These are phyloP conservation scores for Sphenostylis stenocarpa DNA, from an alignment of 306 rosid species.

Conservation along the genomic window DNA sequence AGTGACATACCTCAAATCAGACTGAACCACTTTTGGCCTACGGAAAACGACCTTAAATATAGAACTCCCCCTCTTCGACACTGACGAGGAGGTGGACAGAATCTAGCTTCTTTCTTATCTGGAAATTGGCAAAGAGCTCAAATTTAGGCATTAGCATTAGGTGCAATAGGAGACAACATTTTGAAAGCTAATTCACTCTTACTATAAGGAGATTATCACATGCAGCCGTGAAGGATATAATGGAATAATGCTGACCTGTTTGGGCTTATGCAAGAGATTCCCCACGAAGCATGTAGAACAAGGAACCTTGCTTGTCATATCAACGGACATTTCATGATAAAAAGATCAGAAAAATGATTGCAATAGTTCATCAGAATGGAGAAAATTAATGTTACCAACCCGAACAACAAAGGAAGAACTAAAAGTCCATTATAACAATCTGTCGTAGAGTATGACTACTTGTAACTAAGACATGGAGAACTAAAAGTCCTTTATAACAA, in stretches of 20 bases:
- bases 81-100: neutral
- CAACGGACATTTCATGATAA: constrained; percentile 2
- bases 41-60: neutral
- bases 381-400: neutral
- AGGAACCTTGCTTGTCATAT: constrained; percentile 16
- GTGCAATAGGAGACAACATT: constrained; percentile 23
- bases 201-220: constrained; percentile 16
- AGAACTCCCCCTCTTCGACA: neutral
- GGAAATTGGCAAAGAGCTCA: constrained; percentile 20
- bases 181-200: constrained; percentile 20
- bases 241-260: too few relatives aligned
- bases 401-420: constrained; percentile 3
- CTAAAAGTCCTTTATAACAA: neutral
- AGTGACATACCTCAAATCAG: neutral
- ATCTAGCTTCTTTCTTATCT: constrained; percentile 6
- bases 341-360: constrained; percentile 6
- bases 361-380: neutral
- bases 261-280: constrained; percentile 17
- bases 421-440: too few relatives aligned
- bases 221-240: constrained; percentile 1
- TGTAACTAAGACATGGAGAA: neutral
- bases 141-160: constrained; percentile 1
- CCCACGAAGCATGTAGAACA: constrained; percentile 28
- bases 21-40: constrained; percentile 1
- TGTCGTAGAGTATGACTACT: neutral